Evolutionary conservation across 768 basidiomycete species (phyloP), one percentile per base, ranked within the genome.

Genomic region (Trametes sanguinea): DNA sequence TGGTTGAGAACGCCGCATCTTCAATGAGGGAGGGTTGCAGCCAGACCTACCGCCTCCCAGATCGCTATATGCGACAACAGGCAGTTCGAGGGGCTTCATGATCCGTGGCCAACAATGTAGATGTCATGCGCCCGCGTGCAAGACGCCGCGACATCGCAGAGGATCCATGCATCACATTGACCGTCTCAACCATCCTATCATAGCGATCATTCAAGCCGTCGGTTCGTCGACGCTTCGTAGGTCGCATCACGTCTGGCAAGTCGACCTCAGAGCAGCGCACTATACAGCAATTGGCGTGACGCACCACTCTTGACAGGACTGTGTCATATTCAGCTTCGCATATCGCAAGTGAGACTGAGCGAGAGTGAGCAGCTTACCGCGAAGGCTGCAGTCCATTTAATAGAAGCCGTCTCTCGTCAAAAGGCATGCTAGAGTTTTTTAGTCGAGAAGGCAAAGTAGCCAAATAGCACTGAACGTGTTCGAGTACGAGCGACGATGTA

Each of bases 131-230:
- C 32, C 67, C 72, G 37, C 76, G 76, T 16, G 62, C 54, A 27
- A 46, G 6, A n/a, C 69, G 52, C 7, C 37, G 50, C 9, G 60
- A 43, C 9, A 14, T 43, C 4, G 42, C 5, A 14, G n/a, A 35
- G 6, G 45, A 35, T 1, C 53, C 51, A 29, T 74, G 70, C 43
- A 76, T 69, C n/a, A 74, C 64, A 56, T 82, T 79, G 76, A 88
- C 83, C 2, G 81, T 78, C 53, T 83, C 78, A 33, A 90, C 74
- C 89, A 91, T 90, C 46, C 77, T 77, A 70, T 90, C 88, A 65
- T 84, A 88, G 42, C 82, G 81, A 37, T 79, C 70, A 65, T 90
- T 90, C 51, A 86, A 73, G 7, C 80, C 80, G 40, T 66, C 71
- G n/a, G 73, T 75, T 66, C 76, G 83, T 29, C 78, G 78, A 17